Evolutionary conservation across 1,139 yeast species (phyloP), one percentile per base, ranked within the genome.

Genomic region (Sugiyamaella sp.): DNA sequence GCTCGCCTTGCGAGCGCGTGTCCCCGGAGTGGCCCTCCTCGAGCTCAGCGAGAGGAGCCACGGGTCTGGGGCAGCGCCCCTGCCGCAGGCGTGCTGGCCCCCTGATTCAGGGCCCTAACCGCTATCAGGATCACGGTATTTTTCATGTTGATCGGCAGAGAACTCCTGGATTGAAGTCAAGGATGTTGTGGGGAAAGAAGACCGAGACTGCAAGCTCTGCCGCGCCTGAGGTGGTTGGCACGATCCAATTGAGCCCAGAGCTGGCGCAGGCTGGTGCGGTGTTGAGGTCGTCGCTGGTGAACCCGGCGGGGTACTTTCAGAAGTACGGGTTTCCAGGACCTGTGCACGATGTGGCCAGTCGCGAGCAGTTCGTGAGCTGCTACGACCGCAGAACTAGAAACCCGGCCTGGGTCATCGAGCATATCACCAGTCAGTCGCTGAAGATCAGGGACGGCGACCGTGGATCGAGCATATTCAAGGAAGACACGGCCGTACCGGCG

Each of bases 261-360:
- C 24, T 49, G 29, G 16, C 22, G 4, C 46, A 21, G 16, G 48
- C 53, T 4, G 38, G 46, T 17, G 38, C 40, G 9, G 50, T 33
- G 2, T 44, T 27, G n/a, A 27, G 46, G 29, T 48, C 54, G 3
- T 12, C 57, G 4, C 37, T 61, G 4, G 78, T 88, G 5, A 78
- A 81, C 56, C 97, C 97, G 0, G 79, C 81, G 37, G 95, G 77
- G 10, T 69, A 62, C 49, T 69, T 69, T 48, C 58, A 56, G 32
- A 85, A 84, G 65, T 91, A 87, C 66, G 99, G 99, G 2, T 89
- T 88, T 65, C 98, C 98, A 0, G 97, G 97, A 1, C 98, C 98
- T 0, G 79, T 86, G 41, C 95, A 89, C 67, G 99, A 93, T 66
- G 71, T 93, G 57, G 82, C 83, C 53, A 80, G 77, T 22, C 78